These are phyloP conservation scores for Mycena belliarum DNA, from an alignment of 768 basidiomycete species.

Conservation along the genomic window DNA sequence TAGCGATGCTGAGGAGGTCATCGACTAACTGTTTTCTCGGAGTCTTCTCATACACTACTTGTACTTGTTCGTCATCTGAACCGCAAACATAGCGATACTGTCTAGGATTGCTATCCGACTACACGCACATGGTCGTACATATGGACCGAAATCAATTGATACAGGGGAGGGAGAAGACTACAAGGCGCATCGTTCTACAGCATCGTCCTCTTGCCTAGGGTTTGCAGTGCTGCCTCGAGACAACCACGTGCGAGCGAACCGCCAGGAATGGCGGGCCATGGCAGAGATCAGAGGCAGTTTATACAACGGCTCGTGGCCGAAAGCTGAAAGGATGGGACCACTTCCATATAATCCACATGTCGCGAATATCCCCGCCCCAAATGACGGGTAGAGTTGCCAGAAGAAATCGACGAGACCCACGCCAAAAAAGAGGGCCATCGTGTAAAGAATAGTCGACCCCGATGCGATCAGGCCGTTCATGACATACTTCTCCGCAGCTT, in stretches of 20 bases:
- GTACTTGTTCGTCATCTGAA: not conserved
- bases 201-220: not conserved
- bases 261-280: not conserved
- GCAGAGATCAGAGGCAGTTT: not conserved
- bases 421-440: not conserved
- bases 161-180: no score
- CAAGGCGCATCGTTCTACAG: not conserved
- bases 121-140: not conserved
- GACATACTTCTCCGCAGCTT: not conserved
- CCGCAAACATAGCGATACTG: not conserved
- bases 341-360: not conserved
- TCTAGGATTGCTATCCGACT: not conserved
- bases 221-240: not conserved
- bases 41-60: not conserved
- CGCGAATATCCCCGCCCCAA: not conserved
- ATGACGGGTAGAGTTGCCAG: slow-evolving; percentile 7
- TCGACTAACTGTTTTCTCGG: slow-evolving; percentile 35
- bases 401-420: slow-evolving; percentile 6
- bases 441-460: not conserved
- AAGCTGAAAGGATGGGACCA: not conserved
- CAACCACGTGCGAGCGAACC: not conserved
- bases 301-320: not conserved
- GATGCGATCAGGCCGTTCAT: not conserved
- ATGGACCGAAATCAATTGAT: no score
- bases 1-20: slow-evolving; percentile 62